Percentiles rank a stretch among this genome's conserved stretches.
These are phyloP conservation scores for Backusella liffmaniae DNA, from an alignment of 192 early-diverging fungal species.

Conservation along the genomic window DNA sequence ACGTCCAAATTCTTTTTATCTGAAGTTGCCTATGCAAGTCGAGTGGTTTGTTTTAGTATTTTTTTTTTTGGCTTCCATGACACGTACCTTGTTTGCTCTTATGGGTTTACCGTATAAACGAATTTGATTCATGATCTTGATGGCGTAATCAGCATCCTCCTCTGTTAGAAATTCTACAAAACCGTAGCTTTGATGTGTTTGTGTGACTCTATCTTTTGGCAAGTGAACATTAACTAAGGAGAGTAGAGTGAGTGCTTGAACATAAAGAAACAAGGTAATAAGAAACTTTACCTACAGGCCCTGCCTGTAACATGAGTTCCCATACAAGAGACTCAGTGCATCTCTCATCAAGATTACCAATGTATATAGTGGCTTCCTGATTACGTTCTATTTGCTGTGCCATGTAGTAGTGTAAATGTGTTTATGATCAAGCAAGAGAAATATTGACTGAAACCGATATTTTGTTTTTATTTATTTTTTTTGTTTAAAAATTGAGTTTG, in stretches of 20 bases:
- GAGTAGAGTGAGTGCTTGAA: not conserved
- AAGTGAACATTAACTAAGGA: conserved; percentile 84
- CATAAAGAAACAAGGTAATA: not conserved
- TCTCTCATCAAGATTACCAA: conserved; percentile 96
- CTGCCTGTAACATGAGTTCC: conserved; percentile 99
- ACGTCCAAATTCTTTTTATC: conserved; percentile 88
- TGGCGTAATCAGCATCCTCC: conserved; percentile 96
- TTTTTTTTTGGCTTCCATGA: not conserved
- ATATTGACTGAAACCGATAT: not conserved
- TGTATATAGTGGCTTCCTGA: conserved; percentile 97
- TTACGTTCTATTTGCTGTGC: conserved; percentile 80
- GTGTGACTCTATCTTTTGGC: conserved; percentile 96
- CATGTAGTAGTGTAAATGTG: conserved; percentile 28
- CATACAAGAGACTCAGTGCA: conserved; percentile 92
- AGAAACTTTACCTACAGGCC: conserved; percentile 71
- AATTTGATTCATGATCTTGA: conserved; percentile 96
- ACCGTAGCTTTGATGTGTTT: conserved; percentile 91
- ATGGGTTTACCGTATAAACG: conserved; percentile 95
- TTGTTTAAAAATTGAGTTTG: not conserved
- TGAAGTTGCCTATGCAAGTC: conserved; percentile 57
- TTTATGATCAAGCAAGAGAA: not conserved
- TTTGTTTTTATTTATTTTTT: not conserved
- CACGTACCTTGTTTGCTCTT: conserved; percentile 82
- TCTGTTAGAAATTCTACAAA: conserved; percentile 94
- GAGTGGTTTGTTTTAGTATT: not conserved